Conservation (phyloP, 441 rosid species). For the Arabidopsis hybrid region DNA sequence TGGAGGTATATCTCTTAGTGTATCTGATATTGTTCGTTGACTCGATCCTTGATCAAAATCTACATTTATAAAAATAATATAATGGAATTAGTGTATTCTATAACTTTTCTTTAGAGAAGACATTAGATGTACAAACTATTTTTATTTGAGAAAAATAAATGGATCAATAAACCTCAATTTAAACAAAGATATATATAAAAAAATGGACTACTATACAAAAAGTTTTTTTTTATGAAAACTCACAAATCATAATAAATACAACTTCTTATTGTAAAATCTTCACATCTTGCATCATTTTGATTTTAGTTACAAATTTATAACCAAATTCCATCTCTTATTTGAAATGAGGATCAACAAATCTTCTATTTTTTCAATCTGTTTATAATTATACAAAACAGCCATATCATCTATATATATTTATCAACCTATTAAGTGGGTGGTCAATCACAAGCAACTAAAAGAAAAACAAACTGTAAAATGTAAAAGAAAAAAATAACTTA, state of each 20-base stretch:
- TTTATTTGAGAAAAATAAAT: not conserved
- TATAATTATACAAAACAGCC: not conserved
- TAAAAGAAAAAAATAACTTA: slow-evolving; percentile 14
- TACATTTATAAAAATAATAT: slow-evolving; percentile 11
- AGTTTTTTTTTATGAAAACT: too few relatives aligned
- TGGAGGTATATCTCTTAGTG: slow-evolving; percentile 29
- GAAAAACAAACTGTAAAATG: not conserved
- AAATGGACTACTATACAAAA: too few relatives aligned
- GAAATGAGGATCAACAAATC: not conserved
- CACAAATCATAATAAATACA: not conserved
- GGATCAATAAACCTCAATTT: not conserved
- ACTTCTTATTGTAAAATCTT: not conserved
- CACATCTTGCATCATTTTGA: not conserved
- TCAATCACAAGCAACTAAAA: not conserved
- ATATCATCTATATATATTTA: not conserved
- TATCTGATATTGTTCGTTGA: slow-evolving; percentile 37
- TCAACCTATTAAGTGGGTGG: not conserved
- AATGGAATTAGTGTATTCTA: not conserved
- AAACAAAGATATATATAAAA: not conserved
- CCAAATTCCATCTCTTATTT: not conserved
- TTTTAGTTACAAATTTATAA: not conserved
- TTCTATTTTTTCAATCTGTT: not conserved
- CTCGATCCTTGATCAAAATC: slow-evolving; percentile 46
- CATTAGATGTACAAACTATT: not conserved
- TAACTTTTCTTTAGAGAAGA: not conserved